A percentile compares a stretch with the other conserved stretches of the same genome.
Conservation (phyloP, 2,329 filamentous ascomycete species). For the Chaetomium sp. region DNA sequence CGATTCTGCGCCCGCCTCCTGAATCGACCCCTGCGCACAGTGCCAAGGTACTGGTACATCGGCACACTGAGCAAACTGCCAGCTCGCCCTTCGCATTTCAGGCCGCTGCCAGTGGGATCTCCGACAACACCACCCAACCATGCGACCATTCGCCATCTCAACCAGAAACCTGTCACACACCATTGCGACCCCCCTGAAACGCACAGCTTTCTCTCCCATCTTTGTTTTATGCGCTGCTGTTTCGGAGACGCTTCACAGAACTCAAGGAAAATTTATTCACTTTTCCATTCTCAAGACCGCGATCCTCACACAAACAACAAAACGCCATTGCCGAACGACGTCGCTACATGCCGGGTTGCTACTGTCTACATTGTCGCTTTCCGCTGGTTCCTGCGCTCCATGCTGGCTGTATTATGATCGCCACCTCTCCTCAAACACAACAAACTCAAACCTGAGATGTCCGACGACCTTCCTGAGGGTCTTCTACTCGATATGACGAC, state of each 20-base stretch:
- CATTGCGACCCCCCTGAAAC: slow-evolving; percentile 27
- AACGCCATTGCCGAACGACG: background rate
- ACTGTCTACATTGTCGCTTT: background rate
- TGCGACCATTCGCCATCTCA: slow-evolving; percentile 15
- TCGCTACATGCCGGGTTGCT: background rate
- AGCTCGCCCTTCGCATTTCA: slow-evolving; percentile 13
- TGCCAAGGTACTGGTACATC: slow-evolving; percentile 32
- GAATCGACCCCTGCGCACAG: slow-evolving; percentile 22
- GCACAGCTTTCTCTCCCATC: background rate
- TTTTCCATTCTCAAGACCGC: background rate
- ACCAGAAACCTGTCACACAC: slow-evolving; percentile 18
- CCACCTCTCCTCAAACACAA: slow-evolving; percentile 19
- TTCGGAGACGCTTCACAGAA: slow-evolving; percentile 5
- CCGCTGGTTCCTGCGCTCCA: slow-evolving; percentile 3
- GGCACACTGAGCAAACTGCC: slow-evolving; percentile 18
- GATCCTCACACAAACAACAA: background rate
- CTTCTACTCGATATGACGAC: background rate
- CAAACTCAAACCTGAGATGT: background rate
- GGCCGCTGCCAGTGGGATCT: slow-evolving; percentile 15
- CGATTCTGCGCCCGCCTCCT: slow-evolving; percentile 25
- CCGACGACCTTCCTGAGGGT: background rate
- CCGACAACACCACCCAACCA: slow-evolving; percentile 17
- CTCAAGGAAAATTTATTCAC: background rate
- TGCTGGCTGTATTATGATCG: slow-evolving; percentile 19
- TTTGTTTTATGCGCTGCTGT: slow-evolving; percentile 12